Base-by-base conservation (phyloP, 208 protist species). In the Leishmania arabica region DNA sequence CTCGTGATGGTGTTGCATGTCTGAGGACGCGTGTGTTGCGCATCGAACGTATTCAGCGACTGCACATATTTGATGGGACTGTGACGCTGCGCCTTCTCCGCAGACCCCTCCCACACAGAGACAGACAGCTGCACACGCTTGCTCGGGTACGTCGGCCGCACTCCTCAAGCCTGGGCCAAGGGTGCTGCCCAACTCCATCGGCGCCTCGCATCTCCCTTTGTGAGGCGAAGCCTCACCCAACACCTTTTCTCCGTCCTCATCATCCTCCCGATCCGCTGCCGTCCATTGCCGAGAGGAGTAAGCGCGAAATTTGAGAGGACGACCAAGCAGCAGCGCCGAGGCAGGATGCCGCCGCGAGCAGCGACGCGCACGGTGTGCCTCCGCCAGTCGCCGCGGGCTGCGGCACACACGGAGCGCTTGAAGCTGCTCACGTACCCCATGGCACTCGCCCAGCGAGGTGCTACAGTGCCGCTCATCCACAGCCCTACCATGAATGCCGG, bases 351-450 rank as follows among this genome's bases (percentile, higher is more conserved):
- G 15, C 70, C 75, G 3, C 53, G 71, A 17, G 60, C 62, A 15
- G 76, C 71, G 27, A 83, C 79, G 27, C 79, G 79, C 73, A 76
- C 65, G 19, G 84, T 71, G 64, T 65, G 76, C 13, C 77, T 82
- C n/a, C 81, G 70, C 15, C 81, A 58, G 60, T 49, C 81, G 17
- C 34, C 81, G 34, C 75, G 64, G 8, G n/a, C 53, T 19, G 31
- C 49, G 1, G 65, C 56, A 17, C 34, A 83, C 31, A 45, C 27
- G 24, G 84, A 85, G 34, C 85, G 84, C 45, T 53, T 92, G 73
- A 84, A 77, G 45, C 82, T 96, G 24, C 86, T 96, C 49, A 94
- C 87, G 64, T 96, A 96, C 78, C 86, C 86, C 15, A 93, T 94
- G 91, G 93, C 93, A 0, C 82, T 96, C 49, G 86, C 91, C 17